phyloP scores from a whole-genome alignment of 345 rosid genomes.

The Hypericum androsaemum region DNA sequence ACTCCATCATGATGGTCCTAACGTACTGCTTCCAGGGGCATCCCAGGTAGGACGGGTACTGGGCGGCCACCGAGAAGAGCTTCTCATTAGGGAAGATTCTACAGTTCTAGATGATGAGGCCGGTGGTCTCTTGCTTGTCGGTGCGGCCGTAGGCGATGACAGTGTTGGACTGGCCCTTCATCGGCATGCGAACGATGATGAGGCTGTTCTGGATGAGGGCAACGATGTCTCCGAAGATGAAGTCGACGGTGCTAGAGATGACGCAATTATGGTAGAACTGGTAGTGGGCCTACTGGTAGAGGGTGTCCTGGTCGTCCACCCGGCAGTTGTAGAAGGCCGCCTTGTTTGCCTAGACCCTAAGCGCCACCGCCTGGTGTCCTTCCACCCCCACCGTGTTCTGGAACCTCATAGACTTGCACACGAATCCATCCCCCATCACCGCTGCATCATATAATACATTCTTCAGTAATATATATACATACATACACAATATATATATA shows the following conservation, averaged over 20 bases:
- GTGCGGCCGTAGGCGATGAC: slow-evolving; percentile 13
- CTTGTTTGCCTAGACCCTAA: slow-evolving; percentile 42
- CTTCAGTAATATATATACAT: too few relatives aligned
- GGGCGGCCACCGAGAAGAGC: neutral
- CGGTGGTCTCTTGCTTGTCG: slow-evolving; percentile 11
- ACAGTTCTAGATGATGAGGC: slow-evolving; percentile 14
- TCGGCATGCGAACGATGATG: slow-evolving; percentile 12
- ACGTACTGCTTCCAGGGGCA: slow-evolving; percentile 9
- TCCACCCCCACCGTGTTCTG: slow-evolving; percentile 58
- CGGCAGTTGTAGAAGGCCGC: slow-evolving; percentile 47
- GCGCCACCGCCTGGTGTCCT: slow-evolving; percentile 65
- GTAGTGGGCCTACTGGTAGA: slow-evolving; percentile 51
- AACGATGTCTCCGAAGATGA: slow-evolving; percentile 12
- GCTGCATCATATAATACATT: slow-evolving; percentile 32
- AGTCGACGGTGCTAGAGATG: slow-evolving; percentile 58
- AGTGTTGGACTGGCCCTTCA: slow-evolving; percentile 1
- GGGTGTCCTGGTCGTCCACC: slow-evolving; percentile 63
- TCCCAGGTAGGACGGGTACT: slow-evolving; percentile 9
- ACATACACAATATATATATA: too few relatives aligned
- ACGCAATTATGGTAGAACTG: slow-evolving; percentile 72
- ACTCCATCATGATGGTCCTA: slow-evolving; percentile 14
- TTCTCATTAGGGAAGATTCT: slow-evolving; percentile 1
- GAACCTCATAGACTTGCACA: slow-evolving; percentile 57
- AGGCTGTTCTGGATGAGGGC: slow-evolving; percentile 11
- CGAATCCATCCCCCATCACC: slow-evolving; percentile 36